A percentile compares a stretch with the other conserved stretches of the same genome.
phyloP scores from a whole-genome alignment of 305 asterid species.

The Solanum hybrid region DNA sequence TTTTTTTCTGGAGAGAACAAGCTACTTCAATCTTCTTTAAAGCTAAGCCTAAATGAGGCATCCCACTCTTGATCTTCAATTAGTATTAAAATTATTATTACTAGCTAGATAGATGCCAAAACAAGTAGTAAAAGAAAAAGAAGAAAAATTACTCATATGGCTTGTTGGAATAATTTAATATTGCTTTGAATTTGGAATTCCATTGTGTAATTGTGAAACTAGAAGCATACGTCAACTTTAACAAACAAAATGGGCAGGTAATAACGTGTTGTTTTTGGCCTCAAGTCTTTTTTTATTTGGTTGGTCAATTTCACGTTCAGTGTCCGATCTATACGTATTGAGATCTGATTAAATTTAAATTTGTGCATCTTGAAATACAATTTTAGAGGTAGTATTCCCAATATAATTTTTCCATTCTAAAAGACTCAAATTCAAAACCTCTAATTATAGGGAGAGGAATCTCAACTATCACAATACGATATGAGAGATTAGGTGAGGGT shows the following conservation, averaged over 20 bases:
- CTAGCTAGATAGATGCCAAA: not conserved
- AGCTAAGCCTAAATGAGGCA: not conserved
- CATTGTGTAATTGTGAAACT: not conserved
- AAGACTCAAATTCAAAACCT: too few species aligned
- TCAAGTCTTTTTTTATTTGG: not conserved
- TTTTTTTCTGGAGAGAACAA: not conserved
- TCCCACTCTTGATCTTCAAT: not conserved
- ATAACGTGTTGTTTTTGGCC: not conserved
- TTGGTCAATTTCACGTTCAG: not conserved
- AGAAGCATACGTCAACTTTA: not conserved
- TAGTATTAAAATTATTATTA: not conserved
- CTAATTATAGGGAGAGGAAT: not conserved
- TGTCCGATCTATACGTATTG: not conserved
- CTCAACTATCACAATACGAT: not conserved
- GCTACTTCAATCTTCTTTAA: not conserved
- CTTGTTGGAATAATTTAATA: not conserved
- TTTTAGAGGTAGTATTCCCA: not conserved
- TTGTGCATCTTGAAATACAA: fast-evolving
- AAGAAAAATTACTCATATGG: not conserved
- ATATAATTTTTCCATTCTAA: too few species aligned
- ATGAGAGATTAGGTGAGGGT: not conserved
- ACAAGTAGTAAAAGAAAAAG: not conserved
- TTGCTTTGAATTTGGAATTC: not conserved
- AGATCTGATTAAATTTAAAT: too few species aligned
- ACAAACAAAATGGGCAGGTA: not conserved